Evolutionary conservation across 495 filamentous ascomycete species (phyloP).

Genomic region (Penicillium diatomitis): DNA sequence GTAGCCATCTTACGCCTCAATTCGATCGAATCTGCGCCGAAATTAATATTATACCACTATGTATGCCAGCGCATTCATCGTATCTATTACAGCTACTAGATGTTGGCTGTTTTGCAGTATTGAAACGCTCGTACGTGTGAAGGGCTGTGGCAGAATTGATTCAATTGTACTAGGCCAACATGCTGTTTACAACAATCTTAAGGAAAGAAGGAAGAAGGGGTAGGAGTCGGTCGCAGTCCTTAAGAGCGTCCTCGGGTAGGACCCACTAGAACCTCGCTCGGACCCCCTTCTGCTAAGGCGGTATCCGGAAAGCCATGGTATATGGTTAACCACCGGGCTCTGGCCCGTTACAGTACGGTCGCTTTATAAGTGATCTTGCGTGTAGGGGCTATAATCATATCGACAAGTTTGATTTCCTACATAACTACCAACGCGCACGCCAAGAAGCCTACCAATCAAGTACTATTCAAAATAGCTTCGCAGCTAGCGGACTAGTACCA

Average conservation of each 20-base stretch:
- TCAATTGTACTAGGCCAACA: too few relatives aligned
- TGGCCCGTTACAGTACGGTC: too few relatives aligned
- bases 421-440: background rate
- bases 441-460: background rate
- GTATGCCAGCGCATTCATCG: conserved; percentile 16
- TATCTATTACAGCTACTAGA: conserved; percentile 21
- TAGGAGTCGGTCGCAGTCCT: too few relatives aligned
- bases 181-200: too few relatives aligned
- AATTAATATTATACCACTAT: conserved; percentile 12
- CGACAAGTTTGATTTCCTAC: conserved; percentile 9
- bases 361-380: too few relatives aligned
- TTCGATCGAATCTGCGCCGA: conserved; percentile 11
- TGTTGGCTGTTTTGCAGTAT: conserved; percentile 13
- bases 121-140: conserved; percentile 14
- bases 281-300: too few relatives aligned
- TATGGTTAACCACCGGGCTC: too few relatives aligned
- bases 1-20: conserved; percentile 13
- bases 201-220: too few relatives aligned
- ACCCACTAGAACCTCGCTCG: too few relatives aligned
- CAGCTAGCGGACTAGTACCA: conserved; percentile 4
- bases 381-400: conserved; percentile 9
- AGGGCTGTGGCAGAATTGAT: too few relatives aligned
- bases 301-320: too few relatives aligned
- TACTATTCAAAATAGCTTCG: conserved; percentile 6
- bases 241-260: too few relatives aligned